Conservation (phyloP, 345 rosid genomes). For the Turritis glabra region DNA sequence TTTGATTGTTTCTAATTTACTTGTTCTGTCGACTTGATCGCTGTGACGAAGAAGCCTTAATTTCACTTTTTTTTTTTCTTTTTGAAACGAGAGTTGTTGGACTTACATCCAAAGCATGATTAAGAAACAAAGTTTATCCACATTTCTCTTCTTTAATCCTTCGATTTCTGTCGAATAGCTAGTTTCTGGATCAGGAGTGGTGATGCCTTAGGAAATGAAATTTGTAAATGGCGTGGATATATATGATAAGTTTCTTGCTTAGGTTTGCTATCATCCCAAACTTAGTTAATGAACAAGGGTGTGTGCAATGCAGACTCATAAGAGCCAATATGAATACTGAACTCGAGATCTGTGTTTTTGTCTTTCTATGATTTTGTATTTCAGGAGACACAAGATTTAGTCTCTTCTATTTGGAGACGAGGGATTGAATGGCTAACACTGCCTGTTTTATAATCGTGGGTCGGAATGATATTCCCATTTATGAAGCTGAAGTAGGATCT, state of each 20-base stretch:
- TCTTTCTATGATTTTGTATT: neutral
- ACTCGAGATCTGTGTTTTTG: neutral
- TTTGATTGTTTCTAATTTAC: neutral
- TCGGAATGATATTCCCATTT: slow-evolving; percentile 89
- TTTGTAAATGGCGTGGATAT: neutral
- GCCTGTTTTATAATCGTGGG: slow-evolving; percentile 92
- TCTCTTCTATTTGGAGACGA: neutral
- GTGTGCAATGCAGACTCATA: neutral
- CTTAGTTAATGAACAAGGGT: neutral
- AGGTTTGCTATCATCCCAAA: neutral
- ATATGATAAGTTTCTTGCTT: neutral
- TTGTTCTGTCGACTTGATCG: neutral
- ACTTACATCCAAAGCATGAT: too few species aligned
- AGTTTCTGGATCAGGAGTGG: neutral
- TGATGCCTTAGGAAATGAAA: neutral
- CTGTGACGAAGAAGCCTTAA: neutral
- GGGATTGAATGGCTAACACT: slow-evolving; percentile 65
- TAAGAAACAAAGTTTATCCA: too few species aligned
- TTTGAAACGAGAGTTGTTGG: neutral
- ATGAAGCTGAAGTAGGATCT: slow-evolving; percentile 97
- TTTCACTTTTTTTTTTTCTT: too few species aligned
- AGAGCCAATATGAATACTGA: neutral
- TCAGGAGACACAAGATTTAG: slow-evolving; percentile 1
- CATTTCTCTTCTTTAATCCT: neutral
- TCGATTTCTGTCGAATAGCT: neutral